A percentile compares a stretch with the other conserved stretches of the same genome.
Conservation (phyloP, 352 stramenopile genomes). For the Hyaloperonospora brassicae region DNA sequence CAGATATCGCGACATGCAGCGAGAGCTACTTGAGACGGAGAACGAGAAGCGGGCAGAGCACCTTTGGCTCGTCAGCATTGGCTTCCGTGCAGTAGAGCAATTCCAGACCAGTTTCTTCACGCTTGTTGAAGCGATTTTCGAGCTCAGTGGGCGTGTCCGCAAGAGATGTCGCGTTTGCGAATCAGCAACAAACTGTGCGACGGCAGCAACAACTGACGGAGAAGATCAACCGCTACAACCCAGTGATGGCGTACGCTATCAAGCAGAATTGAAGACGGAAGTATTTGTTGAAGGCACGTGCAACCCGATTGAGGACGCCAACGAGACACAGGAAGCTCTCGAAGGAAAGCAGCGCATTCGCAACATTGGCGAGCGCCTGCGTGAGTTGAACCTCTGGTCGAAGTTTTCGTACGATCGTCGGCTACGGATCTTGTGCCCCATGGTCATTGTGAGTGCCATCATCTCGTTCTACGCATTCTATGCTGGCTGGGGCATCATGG, state of each 20-base stretch:
- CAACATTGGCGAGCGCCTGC: slow-evolving; percentile 37
- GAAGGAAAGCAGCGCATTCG: slow-evolving; percentile 48
- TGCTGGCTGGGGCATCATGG: slow-evolving; percentile 77
- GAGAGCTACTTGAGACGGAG: slow-evolving; percentile 60
- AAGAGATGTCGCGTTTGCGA: slow-evolving; percentile 9
- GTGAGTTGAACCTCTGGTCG: slow-evolving; percentile 64
- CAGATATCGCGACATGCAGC: slow-evolving; percentile 65
- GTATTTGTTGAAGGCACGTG: slow-evolving; percentile 9
- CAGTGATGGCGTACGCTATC: slow-evolving; percentile 12
- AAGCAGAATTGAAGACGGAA: slow-evolving; percentile 3
- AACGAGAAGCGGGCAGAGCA: slow-evolving; percentile 77
- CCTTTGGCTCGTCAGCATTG: slow-evolving; percentile 78
- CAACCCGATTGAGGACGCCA: slow-evolving; percentile 32
- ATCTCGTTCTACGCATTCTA: slow-evolving; percentile 79
- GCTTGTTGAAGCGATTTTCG: slow-evolving; percentile 32
- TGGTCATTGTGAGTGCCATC: slow-evolving; percentile 70
- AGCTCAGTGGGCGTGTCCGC: slow-evolving; percentile 16
- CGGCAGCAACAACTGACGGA: slow-evolving; percentile 11
- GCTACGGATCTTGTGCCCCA: slow-evolving; percentile 52
- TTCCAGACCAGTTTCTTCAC: slow-evolving; percentile 59
- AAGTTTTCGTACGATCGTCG: slow-evolving; percentile 67
- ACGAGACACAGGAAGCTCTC: slow-evolving; percentile 54
- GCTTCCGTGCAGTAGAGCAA: slow-evolving; percentile 70
- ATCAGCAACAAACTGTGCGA: slow-evolving; percentile 4
- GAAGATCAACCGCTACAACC: slow-evolving; percentile 22